Evolutionary conservation across 805 yeast species (phyloP).

Genomic region (Yamadazyma insecticola): DNA sequence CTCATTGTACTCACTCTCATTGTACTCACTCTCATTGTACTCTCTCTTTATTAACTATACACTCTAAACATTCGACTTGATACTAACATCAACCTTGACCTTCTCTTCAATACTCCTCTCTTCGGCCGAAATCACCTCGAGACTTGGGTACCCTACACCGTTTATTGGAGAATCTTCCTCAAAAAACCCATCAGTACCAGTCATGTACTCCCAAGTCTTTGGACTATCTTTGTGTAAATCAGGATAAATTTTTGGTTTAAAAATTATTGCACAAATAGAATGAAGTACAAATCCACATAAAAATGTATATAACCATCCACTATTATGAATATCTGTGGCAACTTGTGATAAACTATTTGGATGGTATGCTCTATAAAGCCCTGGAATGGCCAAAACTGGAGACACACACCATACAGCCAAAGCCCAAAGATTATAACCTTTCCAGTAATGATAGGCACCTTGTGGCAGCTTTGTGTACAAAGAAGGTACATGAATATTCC

Average conservation of each 20-base stretch:
- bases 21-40: too few relatives aligned
- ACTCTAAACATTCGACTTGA: too few relatives aligned
- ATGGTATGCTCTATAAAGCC: constrained; percentile 10
- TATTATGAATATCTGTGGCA: constrained; percentile 9
- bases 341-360: constrained; percentile 6
- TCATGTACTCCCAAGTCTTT: constrained; percentile 14
- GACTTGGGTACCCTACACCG: constrained; percentile 10
- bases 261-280: constrained; percentile 6
- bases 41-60: too few relatives aligned
- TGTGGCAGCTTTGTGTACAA: constrained; percentile 7
- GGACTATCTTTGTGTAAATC: constrained; percentile 9
- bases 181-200: constrained; percentile 12
- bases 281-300: constrained; percentile 8
- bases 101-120: constrained; percentile 10
- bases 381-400: constrained; percentile 11
- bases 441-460: constrained; percentile 10
- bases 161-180: constrained; percentile 11
- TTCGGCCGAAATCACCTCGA: constrained; percentile 4
- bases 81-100: constrained; percentile 11
- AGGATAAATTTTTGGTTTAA: constrained; percentile 11
- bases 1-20: too few relatives aligned
- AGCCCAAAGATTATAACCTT: constrained; percentile 12
- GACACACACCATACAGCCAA: constrained; percentile 11
- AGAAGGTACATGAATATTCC: constrained; percentile 13
- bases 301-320: constrained; percentile 14